Base-by-base conservation (phyloP, 352 stramenopile species). In the Globisporangium acanthophoron region DNA sequence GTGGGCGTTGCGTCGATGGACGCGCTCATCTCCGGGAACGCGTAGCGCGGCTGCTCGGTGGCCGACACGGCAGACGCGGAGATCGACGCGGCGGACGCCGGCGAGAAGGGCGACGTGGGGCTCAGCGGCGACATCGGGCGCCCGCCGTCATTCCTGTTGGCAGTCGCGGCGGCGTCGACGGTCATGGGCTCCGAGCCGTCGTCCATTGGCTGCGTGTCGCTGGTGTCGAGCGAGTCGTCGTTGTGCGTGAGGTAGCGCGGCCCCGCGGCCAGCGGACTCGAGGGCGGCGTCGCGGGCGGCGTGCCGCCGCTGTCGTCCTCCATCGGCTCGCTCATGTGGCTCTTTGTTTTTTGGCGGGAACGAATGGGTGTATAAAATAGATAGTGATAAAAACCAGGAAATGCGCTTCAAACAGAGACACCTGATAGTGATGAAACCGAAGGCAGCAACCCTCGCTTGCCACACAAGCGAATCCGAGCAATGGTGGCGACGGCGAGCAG, bases 31-130 rank as follows among this genome's bases (percentile, higher is more conserved):
- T 94, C 85, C 1, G 80, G 73, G 47, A 90, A 92, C 31, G 69
- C 64, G 60, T 82, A 88, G 45, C 80, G 79, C 39, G 76, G 77
- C 50, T 87, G 77, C 54, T 89, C 79, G 1, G 85, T 94, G 31
- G 85, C 85, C 0, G 85, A 94, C 29, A 94, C 79, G 11, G 82
- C 80, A 12, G 82, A 92, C 43, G 76, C 80, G 24, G 85, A 94
- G 47, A 92, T 71, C 59, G 84, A 89, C 51, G 78, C 74, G 37
- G 67, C 78, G 12, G 85, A 94, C 35, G 85, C 81, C 20, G 85
- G 84, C 52, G 78, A 88, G 37, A 76, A 61, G 5, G 78, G 77
- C 7, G 83, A 91, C 54, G 73, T 67, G 16, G 73, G 70, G 51
- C 70, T 77, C 3, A 61, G 62, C 5, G 70, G 73, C 44, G 70